Evolutionary conservation across 148 eudicot genomes (phyloP).

Genomic region (Rhododendron henanense): DNA sequence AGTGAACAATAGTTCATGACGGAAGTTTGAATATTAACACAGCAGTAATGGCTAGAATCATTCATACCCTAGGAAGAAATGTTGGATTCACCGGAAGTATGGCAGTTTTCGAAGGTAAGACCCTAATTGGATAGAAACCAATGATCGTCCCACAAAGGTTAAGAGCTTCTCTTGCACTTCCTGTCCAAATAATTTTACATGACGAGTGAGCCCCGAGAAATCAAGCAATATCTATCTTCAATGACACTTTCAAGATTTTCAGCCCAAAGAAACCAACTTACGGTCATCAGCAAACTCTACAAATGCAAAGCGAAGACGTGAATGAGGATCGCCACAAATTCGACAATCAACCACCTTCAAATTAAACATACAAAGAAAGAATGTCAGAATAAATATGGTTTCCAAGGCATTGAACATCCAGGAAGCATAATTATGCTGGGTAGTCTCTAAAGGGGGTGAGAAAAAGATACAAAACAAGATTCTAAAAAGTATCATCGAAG

Average conservation of each 20-base stretch:
- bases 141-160: conserved; percentile 67
- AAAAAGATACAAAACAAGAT: background rate
- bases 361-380: background rate
- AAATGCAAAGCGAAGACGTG: conserved; percentile 96
- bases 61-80: conserved; percentile 83
- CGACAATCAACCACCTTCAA: conserved; percentile 50
- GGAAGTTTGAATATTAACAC: background rate
- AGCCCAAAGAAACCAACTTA: conserved; percentile 31
- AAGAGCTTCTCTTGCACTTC: conserved; percentile 80
- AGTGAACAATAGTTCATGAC: background rate
- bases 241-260: background rate
- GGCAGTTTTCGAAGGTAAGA: conserved; percentile 94
- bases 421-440: background rate
- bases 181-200: conserved; percentile 35
- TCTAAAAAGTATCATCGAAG: background rate
- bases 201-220: conserved; percentile 15
- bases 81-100: conserved; percentile 97
- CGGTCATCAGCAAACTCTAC: conserved; percentile 91
- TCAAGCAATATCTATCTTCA: conserved; percentile 4
- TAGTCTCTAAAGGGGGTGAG: background rate
- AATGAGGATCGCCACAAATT: conserved; percentile 94
- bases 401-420: background rate
- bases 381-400: conserved; percentile 3
- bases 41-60: background rate
- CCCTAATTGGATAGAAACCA: conserved; percentile 84